phyloP scores from a whole-genome alignment of 257 asterid species.

The Primulina eburnea region DNA sequence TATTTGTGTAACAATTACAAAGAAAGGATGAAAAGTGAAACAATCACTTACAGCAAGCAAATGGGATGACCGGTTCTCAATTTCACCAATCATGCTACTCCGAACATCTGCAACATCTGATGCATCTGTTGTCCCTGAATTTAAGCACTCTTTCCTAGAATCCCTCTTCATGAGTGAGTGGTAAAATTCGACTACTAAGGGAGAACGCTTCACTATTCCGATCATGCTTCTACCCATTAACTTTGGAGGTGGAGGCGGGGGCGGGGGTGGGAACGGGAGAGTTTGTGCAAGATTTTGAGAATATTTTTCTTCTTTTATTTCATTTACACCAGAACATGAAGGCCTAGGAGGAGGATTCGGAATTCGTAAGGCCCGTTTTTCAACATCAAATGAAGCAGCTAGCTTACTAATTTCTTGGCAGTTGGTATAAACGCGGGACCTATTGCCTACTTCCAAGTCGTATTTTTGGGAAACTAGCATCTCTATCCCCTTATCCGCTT shows the following conservation, averaged over 20 bases:
- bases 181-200: conserved; percentile 84
- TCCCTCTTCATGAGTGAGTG: conserved; percentile 94
- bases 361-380: conserved; percentile 65
- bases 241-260: conserved; percentile 73
- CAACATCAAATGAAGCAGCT: conserved; percentile 57
- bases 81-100: conserved; percentile 89
- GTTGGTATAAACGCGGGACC: conserved; percentile 28
- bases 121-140: conserved; percentile 59
- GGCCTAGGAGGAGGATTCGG: conserved; percentile 97
- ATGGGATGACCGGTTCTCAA: conserved; percentile 82
- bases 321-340: conserved; percentile 38
- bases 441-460: conserved; percentile 38
- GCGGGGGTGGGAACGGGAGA: conserved; percentile 49
- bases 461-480: conserved; percentile 44
- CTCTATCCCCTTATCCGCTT: conserved; percentile 49
- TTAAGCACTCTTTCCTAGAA: conserved; percentile 73
- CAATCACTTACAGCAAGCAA: conserved; percentile 73
- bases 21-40: conserved; percentile 5
- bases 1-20: conserved; percentile 1
- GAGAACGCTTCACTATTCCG: conserved; percentile 78
- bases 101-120: conserved; percentile 72
- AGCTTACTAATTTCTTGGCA: conserved; percentile 46
- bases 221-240: conserved; percentile 34
- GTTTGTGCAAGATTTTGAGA: conserved; percentile 27
- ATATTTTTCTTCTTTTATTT: conserved; percentile 41